These are phyloP conservation scores for Farysia itapuensis DNA, from an alignment of 1,284 basidiomycete species.

Conservation along the genomic window DNA sequence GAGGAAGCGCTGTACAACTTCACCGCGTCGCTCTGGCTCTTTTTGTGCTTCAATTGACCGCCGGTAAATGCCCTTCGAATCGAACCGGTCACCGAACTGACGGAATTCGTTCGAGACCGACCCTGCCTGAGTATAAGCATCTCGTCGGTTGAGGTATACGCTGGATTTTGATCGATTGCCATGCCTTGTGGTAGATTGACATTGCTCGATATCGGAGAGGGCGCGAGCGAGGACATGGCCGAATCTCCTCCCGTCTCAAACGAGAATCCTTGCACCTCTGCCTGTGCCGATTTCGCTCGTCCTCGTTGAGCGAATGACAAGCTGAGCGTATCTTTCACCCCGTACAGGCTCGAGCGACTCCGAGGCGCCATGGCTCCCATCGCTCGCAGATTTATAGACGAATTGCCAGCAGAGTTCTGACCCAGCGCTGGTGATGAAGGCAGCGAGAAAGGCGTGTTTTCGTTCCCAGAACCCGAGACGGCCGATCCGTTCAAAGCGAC, in stretches of 20 bases:
- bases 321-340: constrained; percentile 30
- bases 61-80: constrained; percentile 29
- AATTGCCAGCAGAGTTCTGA: constrained; percentile 15
- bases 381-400: constrained; percentile 10
- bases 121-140: constrained; percentile 1
- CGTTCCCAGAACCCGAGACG: too few relatives aligned
- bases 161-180: constrained; percentile 1
- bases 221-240: constrained; percentile 9
- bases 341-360: constrained; percentile 20
- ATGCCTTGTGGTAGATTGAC: constrained; percentile 9
- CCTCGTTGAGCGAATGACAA: constrained; percentile 20
- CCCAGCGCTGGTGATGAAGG: constrained; percentile 24
- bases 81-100: constrained; percentile 28
- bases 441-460: constrained; percentile 6
- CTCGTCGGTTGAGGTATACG: constrained; percentile 11
- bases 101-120: constrained; percentile 24
- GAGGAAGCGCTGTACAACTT: constrained; percentile 11
- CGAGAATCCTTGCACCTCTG: constrained; percentile 6
- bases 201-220: constrained; percentile 23
- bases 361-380: constrained; percentile 9
- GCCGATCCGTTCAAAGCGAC: too few relatives aligned
- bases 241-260: constrained; percentile 8
- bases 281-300: constrained; percentile 19
- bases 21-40: constrained; percentile 14
- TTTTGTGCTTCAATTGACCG: constrained; percentile 11